Percentiles rank a stretch among this genome's conserved stretches.
Conservation (phyloP, 1,284 basidiomycete species). For the Rhodofomes roseus region DNA sequence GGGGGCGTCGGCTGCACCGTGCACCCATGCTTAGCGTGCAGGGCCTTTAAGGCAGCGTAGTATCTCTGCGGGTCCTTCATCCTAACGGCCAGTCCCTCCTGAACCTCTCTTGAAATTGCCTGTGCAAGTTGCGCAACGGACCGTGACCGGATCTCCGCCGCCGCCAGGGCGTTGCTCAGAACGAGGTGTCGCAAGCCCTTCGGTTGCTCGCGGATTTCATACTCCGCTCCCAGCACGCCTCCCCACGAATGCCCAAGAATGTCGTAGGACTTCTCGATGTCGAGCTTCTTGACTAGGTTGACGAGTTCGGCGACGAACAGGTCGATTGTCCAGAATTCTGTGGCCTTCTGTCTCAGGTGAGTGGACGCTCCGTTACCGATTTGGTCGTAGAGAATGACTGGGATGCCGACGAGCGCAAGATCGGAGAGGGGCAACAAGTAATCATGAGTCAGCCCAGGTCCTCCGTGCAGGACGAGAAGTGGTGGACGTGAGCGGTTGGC, state of each 20-base stretch:
- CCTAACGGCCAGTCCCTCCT: constrained; percentile 19
- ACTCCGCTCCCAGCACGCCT: constrained; percentile 24
- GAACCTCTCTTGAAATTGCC: constrained; percentile 20
- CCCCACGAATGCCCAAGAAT: constrained; percentile 35
- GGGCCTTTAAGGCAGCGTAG: constrained; percentile 17
- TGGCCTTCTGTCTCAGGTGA: constrained; percentile 25
- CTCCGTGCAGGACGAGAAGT: constrained; percentile 21
- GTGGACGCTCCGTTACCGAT: constrained; percentile 29
- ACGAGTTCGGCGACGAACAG: constrained; percentile 31
- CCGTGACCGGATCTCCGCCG: too few relatives aligned
- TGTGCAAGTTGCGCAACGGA: constrained; percentile 10
- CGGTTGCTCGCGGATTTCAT: constrained; percentile 21
- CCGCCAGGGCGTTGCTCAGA: not conserved
- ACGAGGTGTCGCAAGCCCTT: constrained; percentile 24
- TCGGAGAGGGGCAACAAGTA: constrained; percentile 23
- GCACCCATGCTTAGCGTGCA: constrained; percentile 21
- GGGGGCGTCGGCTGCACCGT: constrained; percentile 19
- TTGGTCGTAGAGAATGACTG: constrained; percentile 33
- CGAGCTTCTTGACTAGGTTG: constrained; percentile 25
- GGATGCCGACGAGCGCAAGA: constrained; percentile 19
- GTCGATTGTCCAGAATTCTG: constrained; percentile 27
- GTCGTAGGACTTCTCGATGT: constrained; percentile 19
- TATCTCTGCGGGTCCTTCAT: constrained; percentile 22
- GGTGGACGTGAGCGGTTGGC: constrained; percentile 9
- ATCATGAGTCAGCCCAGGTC: constrained; percentile 23